Conservation (phyloP, 1,139 yeast species). For the Pneumocystis sp. region DNA sequence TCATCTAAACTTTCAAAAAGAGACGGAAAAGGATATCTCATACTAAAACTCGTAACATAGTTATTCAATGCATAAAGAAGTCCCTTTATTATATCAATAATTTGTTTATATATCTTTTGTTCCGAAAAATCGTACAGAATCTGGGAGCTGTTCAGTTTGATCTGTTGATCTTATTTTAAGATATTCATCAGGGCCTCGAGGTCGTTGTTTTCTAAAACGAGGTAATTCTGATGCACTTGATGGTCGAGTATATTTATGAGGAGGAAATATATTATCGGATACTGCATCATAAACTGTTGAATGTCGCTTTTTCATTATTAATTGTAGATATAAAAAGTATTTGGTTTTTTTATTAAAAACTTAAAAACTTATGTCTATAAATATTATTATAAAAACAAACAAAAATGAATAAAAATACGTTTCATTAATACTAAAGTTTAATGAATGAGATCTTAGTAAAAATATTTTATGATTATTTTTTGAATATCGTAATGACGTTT, state of each 20-base stretch:
- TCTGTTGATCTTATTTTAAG: not conserved
- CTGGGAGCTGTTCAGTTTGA: not conserved
- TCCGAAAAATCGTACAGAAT: not conserved
- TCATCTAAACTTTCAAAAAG: not conserved
- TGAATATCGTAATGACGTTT: too few species aligned
- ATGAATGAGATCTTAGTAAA: too few species aligned
- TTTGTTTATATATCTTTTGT: not conserved
- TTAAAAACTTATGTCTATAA: not conserved
- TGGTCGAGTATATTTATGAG: not conserved
- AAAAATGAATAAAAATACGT: not conserved
- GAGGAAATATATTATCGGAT: not conserved
- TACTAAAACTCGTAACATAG: not conserved
- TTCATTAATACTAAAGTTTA: not conserved
- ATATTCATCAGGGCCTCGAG: not conserved
- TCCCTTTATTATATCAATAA: not conserved
- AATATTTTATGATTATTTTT: too few species aligned
- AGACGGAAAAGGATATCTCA: not conserved
- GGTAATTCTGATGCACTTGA: not conserved
- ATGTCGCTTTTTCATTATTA: not conserved
- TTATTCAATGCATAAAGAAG: not conserved
- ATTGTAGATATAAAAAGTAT: not conserved
- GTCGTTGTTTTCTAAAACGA: not conserved
- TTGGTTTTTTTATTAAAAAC: not conserved
- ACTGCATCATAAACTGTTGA: not conserved
- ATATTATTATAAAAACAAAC: too few species aligned